Evolutionary conservation across 1,284 basidiomycete species (phyloP).

Genomic region (Kalmanozyma brasiliensis): DNA sequence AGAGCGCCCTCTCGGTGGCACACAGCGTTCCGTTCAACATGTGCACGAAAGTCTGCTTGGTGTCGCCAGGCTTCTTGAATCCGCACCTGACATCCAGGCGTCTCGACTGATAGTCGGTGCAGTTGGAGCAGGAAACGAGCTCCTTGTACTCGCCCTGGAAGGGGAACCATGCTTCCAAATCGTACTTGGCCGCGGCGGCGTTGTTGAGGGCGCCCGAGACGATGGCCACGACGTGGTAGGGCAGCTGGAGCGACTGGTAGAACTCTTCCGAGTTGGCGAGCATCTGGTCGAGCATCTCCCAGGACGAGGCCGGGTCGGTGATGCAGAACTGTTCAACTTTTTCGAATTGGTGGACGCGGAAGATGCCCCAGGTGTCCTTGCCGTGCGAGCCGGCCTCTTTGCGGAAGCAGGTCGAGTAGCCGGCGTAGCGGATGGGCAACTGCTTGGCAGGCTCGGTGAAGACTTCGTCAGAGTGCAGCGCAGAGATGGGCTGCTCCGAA

Average conservation of each 20-base stretch:
- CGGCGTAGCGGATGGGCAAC: constrained; percentile 82
- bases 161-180: constrained; percentile 99
- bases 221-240: constrained; percentile 94
- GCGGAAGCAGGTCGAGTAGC: constrained; percentile 92
- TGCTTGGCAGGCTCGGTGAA: constrained; percentile 91
- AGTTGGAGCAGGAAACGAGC: constrained; percentile 70
- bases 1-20: constrained; percentile 93
- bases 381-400: constrained; percentile 98
- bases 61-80: constrained; percentile 66
- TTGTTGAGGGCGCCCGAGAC: constrained; percentile 96
- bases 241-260: constrained; percentile 90
- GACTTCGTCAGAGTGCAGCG: constrained; percentile 94
- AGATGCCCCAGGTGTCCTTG: constrained; percentile 99
- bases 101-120: constrained; percentile 70
- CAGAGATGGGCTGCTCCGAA: constrained; percentile 97
- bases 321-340: constrained; percentile 96
- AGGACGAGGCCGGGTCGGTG: constrained; percentile 85
- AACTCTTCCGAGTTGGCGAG: constrained; percentile 88
- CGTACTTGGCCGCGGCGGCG: constrained; percentile 95
- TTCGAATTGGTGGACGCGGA: constrained; percentile 99
- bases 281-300: constrained; percentile 94
- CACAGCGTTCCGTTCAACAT: constrained; percentile 83
- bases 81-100: constrained; percentile 64
- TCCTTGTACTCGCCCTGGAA: constrained; percentile 98
- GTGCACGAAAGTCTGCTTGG: constrained; percentile 66